A percentile compares a stretch with the other conserved stretches of the same genome.
These are phyloP conservation scores for Hypoxylon sp. DNA, from an alignment of 2,329 filamentous ascomycete genomes.

Conservation along the genomic window DNA sequence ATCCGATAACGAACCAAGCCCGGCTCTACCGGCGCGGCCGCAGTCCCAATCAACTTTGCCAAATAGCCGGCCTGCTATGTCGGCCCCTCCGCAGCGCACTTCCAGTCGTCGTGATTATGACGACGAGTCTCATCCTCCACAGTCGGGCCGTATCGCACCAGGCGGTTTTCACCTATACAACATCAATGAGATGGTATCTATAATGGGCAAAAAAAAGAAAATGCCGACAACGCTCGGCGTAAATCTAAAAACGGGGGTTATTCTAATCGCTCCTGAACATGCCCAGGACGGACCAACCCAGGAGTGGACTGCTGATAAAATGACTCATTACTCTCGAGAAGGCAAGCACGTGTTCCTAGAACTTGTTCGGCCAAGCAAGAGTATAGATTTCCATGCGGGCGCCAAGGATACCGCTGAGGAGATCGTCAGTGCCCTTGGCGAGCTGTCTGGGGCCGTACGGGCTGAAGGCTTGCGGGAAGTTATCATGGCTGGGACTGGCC, in stretches of 20 bases:
- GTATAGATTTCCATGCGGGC: slow-evolving; percentile 95
- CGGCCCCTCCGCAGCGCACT: slow-evolving; percentile 54
- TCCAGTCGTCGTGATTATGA: slow-evolving; percentile 56
- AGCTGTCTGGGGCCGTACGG: slow-evolving; percentile 86
- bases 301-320: slow-evolving; percentile 94
- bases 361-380: slow-evolving; percentile 91
- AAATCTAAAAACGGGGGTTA: slow-evolving; percentile 87
- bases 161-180: slow-evolving; percentile 95
- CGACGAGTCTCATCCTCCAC: slow-evolving; percentile 54
- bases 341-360: slow-evolving; percentile 98
- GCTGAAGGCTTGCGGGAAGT: slow-evolving; percentile 90
- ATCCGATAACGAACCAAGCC: slow-evolving; percentile 74
- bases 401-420: slow-evolving; percentile 97
- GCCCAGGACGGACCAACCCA: slow-evolving; percentile 85
- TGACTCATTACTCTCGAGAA: slow-evolving; percentile 98
- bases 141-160: slow-evolving; percentile 71
- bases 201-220: slow-evolving; percentile 97
- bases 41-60: slow-evolving; percentile 48
- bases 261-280: slow-evolving; percentile 91
- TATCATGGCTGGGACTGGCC: slow-evolving; percentile 81
- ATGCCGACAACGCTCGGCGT: slow-evolving; percentile 98
- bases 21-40: slow-evolving; percentile 58
- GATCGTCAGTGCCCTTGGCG: slow-evolving; percentile 88
- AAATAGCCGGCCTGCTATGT: slow-evolving; percentile 45
- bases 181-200: slow-evolving; percentile 96